phyloP scores from a whole-genome alignment of 2,329 filamentous ascomycete genomes.

The Escovopsis weberi region DNA sequence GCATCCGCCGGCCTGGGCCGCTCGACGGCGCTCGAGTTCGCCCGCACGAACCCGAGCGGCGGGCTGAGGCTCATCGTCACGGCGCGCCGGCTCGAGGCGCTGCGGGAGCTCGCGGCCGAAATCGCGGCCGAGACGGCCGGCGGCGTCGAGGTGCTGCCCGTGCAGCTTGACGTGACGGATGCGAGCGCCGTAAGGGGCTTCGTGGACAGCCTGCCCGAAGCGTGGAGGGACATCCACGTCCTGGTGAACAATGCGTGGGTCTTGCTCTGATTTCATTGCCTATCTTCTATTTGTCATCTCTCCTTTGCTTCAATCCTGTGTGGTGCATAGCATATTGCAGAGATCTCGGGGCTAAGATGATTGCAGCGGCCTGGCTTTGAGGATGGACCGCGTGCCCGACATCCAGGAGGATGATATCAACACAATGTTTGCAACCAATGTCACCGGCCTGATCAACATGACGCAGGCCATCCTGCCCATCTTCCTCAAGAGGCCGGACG shows the following conservation, averaged over 20 bases:
- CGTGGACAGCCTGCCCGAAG: slow-evolving; percentile 58
- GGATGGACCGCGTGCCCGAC: slow-evolving; percentile 69
- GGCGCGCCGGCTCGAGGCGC: slow-evolving; percentile 66
- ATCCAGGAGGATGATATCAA: slow-evolving; percentile 73
- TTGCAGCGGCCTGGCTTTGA: slow-evolving; percentile 69
- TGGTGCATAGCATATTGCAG: not conserved
- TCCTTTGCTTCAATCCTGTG: no score
- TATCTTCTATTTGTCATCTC: no score
- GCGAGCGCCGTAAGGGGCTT: slow-evolving; percentile 60
- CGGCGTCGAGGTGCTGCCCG: slow-evolving; percentile 68
- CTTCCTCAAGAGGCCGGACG: slow-evolving; percentile 61
- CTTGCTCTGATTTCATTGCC: not conserved
- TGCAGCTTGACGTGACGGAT: slow-evolving; percentile 78
- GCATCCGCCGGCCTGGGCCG: slow-evolving; percentile 86
- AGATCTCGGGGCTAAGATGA: no score
- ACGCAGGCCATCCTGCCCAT: slow-evolving; percentile 79
- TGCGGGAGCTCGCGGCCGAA: slow-evolving; percentile 62
- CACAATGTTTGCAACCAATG: slow-evolving; percentile 84
- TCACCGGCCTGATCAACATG: slow-evolving; percentile 90
- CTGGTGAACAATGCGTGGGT: slow-evolving; percentile 92
- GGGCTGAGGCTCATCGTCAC: slow-evolving; percentile 76
- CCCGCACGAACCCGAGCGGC: slow-evolving; percentile 63
- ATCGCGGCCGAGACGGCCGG: slow-evolving; percentile 64
- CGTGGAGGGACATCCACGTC: slow-evolving; percentile 74
- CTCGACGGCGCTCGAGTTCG: slow-evolving; percentile 79